Evolutionary conservation across 257 asterid genomes (phyloP).

Genomic region (Sherardia arvensis): DNA sequence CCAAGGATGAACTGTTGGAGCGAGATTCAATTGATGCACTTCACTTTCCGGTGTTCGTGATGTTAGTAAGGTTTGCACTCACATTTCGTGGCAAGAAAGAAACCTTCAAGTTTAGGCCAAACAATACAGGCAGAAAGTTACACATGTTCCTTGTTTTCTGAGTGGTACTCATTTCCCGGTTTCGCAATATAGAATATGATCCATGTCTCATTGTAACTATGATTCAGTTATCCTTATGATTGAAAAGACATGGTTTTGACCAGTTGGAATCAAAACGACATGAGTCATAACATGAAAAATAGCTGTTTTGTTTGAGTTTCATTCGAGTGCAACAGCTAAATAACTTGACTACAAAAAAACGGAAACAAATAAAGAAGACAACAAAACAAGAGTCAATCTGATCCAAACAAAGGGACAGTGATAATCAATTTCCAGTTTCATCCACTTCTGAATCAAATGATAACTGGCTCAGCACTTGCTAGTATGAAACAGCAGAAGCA

Average conservation of each 20-base stretch:
- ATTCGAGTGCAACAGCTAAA: no score
- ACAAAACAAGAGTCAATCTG: no score
- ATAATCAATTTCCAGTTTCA: no score
- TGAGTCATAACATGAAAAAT: background rate
- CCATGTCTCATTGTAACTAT: background rate
- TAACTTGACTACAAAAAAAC: no score
- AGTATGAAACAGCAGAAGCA: background rate
- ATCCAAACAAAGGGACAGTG: no score
- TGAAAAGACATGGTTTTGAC: no score
- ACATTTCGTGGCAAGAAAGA: background rate
- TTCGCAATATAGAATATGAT: no score
- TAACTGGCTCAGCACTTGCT: background rate
- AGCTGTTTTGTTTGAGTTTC: no score
- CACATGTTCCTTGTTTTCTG: no score
- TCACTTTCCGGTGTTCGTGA: background rate
- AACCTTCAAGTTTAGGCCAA: background rate
- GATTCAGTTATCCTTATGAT: background rate
- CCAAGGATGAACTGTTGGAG: slow-evolving; percentile 80
- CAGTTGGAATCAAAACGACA: background rate
- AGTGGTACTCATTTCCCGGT: background rate
- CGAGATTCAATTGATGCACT: slow-evolving; percentile 38
- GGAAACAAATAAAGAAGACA: no score
- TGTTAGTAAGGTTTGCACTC: no score
- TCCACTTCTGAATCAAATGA: no score
- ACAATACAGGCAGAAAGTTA: background rate